These are phyloP conservation scores for Suillus paluster DNA, from an alignment of 768 basidiomycete species.

Conservation along the genomic window DNA sequence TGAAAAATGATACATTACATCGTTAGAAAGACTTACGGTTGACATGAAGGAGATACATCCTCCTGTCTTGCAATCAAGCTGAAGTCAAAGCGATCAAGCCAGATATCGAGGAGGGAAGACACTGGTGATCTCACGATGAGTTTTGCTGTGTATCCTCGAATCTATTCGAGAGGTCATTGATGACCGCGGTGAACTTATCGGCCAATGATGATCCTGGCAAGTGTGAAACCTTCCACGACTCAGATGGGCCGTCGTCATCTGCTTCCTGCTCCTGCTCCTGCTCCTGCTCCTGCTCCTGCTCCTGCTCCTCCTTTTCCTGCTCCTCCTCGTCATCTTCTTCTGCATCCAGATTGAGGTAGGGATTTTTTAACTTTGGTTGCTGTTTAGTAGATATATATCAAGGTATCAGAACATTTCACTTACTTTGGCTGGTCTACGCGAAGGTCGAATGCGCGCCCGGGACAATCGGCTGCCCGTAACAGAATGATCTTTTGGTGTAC, in stretches of 20 bases:
- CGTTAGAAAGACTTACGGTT: background rate
- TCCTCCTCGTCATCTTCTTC: background rate
- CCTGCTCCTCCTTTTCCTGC: background rate
- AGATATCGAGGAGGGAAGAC: background rate
- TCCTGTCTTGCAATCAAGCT: background rate
- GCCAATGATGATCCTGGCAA: background rate
- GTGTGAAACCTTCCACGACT: background rate
- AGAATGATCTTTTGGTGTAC: background rate
- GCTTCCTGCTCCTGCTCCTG: background rate
- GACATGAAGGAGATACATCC: background rate
- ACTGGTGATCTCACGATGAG: background rate
- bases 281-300: background rate
- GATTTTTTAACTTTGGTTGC: background rate
- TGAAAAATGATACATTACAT: no score
- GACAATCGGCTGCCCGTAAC: background rate
- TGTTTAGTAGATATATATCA: background rate
- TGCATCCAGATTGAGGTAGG: background rate
- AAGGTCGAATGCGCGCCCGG: background rate
- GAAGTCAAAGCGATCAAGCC: background rate
- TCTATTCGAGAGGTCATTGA: background rate
- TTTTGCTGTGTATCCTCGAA: background rate
- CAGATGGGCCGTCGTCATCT: background rate
- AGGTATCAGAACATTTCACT: background rate
- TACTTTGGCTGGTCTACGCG: background rate
- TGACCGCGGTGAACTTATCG: background rate